Evolutionary conservation across 202 grass and related monocot species (phyloP), one percentile per base, ranked within the genome.

Genomic region (Saccharum hybrid): DNA sequence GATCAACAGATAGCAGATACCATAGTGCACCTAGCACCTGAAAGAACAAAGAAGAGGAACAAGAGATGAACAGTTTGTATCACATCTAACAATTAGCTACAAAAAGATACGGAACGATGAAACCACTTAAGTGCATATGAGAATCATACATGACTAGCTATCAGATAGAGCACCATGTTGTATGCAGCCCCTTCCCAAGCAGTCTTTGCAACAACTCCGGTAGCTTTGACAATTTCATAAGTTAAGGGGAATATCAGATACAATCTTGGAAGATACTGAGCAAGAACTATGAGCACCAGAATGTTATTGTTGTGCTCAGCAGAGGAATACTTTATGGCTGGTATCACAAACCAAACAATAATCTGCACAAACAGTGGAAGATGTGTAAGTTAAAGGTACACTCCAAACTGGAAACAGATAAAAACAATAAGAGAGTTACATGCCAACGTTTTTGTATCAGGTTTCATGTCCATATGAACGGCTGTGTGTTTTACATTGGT

Each of bases 221-320:
- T 93, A 63, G 96, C 57, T 83, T 98, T 98, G 79, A 94, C 39
- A 42, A 98, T 95, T 79, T 98, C 89, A 65, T 92, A 90, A 48
- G 88, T 98, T 73, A 95, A 91, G 51, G 89, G 93, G 82, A 94
- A 98, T 92, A 98, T 98, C 74, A 98, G 91, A 89, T 98, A 98
- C 40, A 98, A 74, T 85, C 96, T 98, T 63, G 96, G 96, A 31
- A 96, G 74, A 77, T 94, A 98, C 72, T 98, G 96, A 88, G 86
- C 82, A 70, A 98, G 96, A 83, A 95, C 87, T 77, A 93, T 90
- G 71, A 98, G 80, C 39, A 94, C 93, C 86, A 98, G 83, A 63
- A 91, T 91, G 77, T 95, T 93, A 83, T 98, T 95, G 77, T 94
- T 94, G 82, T 98, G 96, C 64, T 95, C 87, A 85, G 87, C 73